phyloP scores from a whole-genome alignment of 2,329 filamentous ascomycete genomes.

The Stachybotrys elegans region DNA sequence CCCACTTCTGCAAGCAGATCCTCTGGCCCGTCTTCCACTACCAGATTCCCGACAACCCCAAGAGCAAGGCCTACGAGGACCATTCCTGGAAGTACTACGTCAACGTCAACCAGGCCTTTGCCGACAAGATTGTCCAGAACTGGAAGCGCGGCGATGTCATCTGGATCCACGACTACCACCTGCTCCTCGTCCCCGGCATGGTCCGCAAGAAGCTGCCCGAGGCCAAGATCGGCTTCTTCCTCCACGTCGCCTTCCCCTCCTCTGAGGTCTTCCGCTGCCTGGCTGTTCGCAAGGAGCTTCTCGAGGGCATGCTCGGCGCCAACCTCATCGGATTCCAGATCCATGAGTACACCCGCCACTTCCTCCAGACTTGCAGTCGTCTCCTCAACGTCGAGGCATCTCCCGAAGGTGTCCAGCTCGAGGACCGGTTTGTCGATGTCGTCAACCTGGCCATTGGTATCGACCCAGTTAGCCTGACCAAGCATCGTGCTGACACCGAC shows the following conservation, averaged over 20 bases:
- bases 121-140: conserved; percentile 81
- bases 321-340: conserved; percentile 94
- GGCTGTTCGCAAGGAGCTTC: conserved; percentile 76
- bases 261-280: conserved; percentile 94
- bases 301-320: conserved; percentile 89
- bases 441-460: conserved; percentile 84
- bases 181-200: conserved; percentile 84
- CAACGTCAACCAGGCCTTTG: conserved; percentile 88
- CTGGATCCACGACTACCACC: conserved; percentile 95
- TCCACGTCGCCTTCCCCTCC: conserved; percentile 92
- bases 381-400: conserved; percentile 87
- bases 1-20: conserved; percentile 96
- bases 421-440: conserved; percentile 90
- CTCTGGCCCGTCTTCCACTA: conserved; percentile 98
- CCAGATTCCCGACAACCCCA: conserved; percentile 94
- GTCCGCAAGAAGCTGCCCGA: conserved; percentile 85
- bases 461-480: conserved; percentile 70
- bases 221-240: conserved; percentile 92
- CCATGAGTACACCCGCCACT: conserved; percentile 87
- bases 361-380: conserved; percentile 91
- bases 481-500: conserved; percentile 65
- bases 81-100: conserved; percentile 96
- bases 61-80: conserved; percentile 96
- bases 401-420: conserved; percentile 80
- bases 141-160: conserved; percentile 92